Evolutionary conservation across 495 filamentous ascomycete genomes (phyloP), one percentile per base, ranked within the genome.

Genomic region (Daldinia vernicosa): DNA sequence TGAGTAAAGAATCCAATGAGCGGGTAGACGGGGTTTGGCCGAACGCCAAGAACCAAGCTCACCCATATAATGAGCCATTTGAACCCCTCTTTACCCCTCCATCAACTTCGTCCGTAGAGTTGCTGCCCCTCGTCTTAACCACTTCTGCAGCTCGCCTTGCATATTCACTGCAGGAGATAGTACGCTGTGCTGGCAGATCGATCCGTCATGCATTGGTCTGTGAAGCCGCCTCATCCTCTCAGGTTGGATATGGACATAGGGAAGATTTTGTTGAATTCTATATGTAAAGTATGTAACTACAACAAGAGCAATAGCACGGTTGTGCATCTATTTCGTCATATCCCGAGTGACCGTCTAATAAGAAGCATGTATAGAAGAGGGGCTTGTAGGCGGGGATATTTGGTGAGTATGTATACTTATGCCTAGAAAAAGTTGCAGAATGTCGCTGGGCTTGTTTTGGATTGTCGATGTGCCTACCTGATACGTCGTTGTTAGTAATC

Each of bases 81-180:
- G 47, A 71, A 60, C 75, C 74, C 75, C 75, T 74, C 71, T 67
- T 71, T 77, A 76, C 75, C 75, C 75, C 75, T 77, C 75, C 75
- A 76, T 77, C 74, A 47, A 47, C 52, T 55, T 30, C 26, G 17
- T 60, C 52, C 27, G 63, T 19, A 70, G 19, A 67, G 15, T 60
- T 57, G 35, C 53, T 77, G 73, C 75, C 75, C 75, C 75, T 74
- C 75, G 55, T 74, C 74, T 74, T 65, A 45, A 70, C 69, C 65
- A 43, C 68, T 50, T 70, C 68, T 69, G 72, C 75, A 71, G 69
- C 70, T 70, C 60, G 45, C 63, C 61, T 68, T 68, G 73, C 72
- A 77, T 67, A 69, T 62, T 66, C 54, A 63, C 70, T 74, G 75
- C 75, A 76, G 68, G 70, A 76, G 62, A 63, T 62, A 74, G 32